Conservation (phyloP, 2,329 filamentous ascomycete species). For the Aspergillus awamori region DNA sequence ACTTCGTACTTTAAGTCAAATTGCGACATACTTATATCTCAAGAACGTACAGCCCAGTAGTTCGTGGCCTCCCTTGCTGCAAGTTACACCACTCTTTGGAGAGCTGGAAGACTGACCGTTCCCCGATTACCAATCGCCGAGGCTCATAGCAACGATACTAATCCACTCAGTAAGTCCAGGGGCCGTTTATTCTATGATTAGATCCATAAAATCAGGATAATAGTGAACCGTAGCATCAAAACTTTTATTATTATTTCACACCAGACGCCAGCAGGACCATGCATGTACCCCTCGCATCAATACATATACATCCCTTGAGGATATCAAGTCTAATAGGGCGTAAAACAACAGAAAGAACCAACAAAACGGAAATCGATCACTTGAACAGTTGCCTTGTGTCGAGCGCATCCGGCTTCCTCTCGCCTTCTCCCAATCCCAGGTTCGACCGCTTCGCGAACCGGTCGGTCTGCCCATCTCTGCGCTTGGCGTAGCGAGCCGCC, state of each 20-base stretch:
- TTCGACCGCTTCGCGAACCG: constrained; percentile 73
- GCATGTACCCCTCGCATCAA: constrained; percentile 36
- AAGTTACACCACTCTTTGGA: not conserved
- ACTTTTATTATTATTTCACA: constrained; percentile 27
- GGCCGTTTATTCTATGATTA: not conserved
- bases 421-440: constrained; percentile 69
- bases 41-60: not conserved
- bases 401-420: constrained; percentile 67
- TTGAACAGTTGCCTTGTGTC: constrained; percentile 74
- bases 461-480: constrained; percentile 74
- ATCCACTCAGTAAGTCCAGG: too few relatives aligned
- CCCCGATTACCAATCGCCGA: too few relatives aligned
- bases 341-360: constrained; percentile 24
- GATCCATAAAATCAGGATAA: not conserved
- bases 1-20: not conserved
- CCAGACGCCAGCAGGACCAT: constrained; percentile 39
- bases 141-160: too few relatives aligned
- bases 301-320: constrained; percentile 39
- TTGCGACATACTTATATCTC: not conserved
- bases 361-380: constrained; percentile 45
- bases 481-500: constrained; percentile 74
- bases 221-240: constrained; percentile 8
- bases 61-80: not conserved
- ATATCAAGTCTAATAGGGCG: constrained; percentile 36
- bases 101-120: not conserved